Evolutionary conservation across 352 stramenopile genomes (phyloP).

Genomic region (Pilasporangium apinafurcum): DNA sequence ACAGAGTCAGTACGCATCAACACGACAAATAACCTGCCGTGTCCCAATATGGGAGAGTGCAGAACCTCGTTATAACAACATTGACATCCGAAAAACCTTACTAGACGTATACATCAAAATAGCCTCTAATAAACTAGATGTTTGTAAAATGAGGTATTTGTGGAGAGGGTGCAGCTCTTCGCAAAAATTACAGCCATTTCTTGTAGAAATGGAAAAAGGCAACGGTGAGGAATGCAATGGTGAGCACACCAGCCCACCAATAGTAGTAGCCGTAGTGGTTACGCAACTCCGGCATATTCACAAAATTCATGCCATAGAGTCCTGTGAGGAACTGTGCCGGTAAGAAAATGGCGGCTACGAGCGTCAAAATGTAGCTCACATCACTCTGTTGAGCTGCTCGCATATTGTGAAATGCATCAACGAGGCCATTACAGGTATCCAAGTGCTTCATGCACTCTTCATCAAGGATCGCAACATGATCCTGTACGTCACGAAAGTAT

Average conservation of each 20-base stretch:
- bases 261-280: constrained; percentile 70
- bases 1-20: too few species aligned
- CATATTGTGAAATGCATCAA: constrained; percentile 67
- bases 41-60: too few species aligned
- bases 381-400: constrained; percentile 59
- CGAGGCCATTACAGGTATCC: constrained; percentile 52
- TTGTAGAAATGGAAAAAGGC: constrained; percentile 74
- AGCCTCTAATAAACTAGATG: too few species aligned
- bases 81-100: too few species aligned
- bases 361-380: constrained; percentile 74
- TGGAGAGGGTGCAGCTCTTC: too few species aligned
- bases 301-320: constrained; percentile 89
- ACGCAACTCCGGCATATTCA: constrained; percentile 80
- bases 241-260: constrained; percentile 66
- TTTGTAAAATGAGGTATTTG: too few species aligned
- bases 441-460: constrained; percentile 79
- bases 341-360: constrained; percentile 78
- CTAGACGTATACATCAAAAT: too few species aligned
- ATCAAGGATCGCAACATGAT: constrained; percentile 75
- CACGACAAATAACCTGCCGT: too few species aligned
- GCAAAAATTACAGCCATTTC: constrained; percentile 70
- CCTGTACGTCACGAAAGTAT: constrained; percentile 83
- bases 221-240: constrained; percentile 33
- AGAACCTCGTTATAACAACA: too few species aligned
- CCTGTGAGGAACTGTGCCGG: constrained; percentile 85